Base-by-base conservation (phyloP, 305 asterid species). In the Rubia peregrina region DNA sequence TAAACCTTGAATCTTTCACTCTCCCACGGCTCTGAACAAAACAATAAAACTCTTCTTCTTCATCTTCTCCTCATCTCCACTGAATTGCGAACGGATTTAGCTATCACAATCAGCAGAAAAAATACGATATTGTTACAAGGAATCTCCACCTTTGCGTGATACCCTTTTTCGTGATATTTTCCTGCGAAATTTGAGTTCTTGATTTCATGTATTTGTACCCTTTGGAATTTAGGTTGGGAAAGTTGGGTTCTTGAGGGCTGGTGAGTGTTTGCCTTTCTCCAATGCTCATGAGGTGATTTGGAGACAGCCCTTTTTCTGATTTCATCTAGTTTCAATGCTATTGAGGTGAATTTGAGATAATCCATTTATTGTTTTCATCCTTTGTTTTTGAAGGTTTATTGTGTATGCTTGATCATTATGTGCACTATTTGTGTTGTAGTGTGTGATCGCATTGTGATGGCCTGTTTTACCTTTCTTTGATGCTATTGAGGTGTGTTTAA, bases 121-220 rank as follows among this genome's bases (percentile, higher is more conserved):
- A 42, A 71, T 70, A 53, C 61, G 70, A 68, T 12, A 33, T 11
- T 53, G 6, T n/a, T 53, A 17, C n/a, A 14, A 36, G 69, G 77
- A 68, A n/a, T 74, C 74, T 69, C 74, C 53, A 48, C 33, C 68
- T 61, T 22, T 19, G 56, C 7, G 69, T 70, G 40, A 21, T 17
- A 36, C 17, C 30, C 19, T 49, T 44, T 41, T 8, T 71, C 67
- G 42, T 9, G 10, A 57, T 56, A 57, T 61, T 74, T 51, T 48
- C 65, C 63, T 17, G 71, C 67, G 71, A 59, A 53, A 43, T 74
- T 67, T 65, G 56, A 59, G 13, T 22, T 43, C 41, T 71, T 53
- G 11, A 17, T 57, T 46, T 21, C 53, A 9, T 59, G 0, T 62
- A 36, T 62, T 53, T 26, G 43, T 53, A 22, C 68, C 22, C 42